Evolutionary conservation across 2,329 filamentous ascomycete species (phyloP).

Genomic region (Fusarium haematococcum): DNA sequence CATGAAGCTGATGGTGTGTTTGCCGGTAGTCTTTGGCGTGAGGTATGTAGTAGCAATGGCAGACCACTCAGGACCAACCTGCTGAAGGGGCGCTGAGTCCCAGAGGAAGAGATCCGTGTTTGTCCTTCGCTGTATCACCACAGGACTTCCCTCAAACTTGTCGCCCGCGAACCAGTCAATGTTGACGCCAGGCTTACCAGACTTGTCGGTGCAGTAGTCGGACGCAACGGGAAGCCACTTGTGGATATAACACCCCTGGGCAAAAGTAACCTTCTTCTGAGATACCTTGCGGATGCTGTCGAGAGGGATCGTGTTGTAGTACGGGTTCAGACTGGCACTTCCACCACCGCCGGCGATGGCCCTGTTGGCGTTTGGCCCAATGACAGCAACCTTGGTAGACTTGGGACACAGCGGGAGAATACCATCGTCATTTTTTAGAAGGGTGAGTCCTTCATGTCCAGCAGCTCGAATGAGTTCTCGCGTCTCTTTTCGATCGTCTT

Average conservation of each 20-base stretch:
- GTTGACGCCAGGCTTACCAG: slow-evolving; percentile 69
- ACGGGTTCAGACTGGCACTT: slow-evolving; percentile 75
- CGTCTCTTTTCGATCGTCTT: slow-evolving; percentile 68
- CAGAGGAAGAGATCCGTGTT: slow-evolving; percentile 78
- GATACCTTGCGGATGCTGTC: slow-evolving; percentile 70
- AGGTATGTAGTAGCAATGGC: slow-evolving; percentile 71
- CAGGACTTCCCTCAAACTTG: slow-evolving; percentile 68
- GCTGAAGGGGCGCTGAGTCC: slow-evolving; percentile 73
- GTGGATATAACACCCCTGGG: slow-evolving; percentile 49
- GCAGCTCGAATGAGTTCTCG: slow-evolving; percentile 70
- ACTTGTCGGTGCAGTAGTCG: slow-evolving; percentile 44
- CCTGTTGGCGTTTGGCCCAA: slow-evolving; percentile 75
- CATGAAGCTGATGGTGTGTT: slow-evolving; percentile 75
- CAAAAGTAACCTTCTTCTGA: slow-evolving; percentile 68
- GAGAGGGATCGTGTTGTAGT: slow-evolving; percentile 72
- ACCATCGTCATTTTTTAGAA: slow-evolving; percentile 71
- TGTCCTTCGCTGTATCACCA: slow-evolving; percentile 67
- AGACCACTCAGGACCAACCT: slow-evolving; percentile 73
- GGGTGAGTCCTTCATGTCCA: slow-evolving; percentile 71
- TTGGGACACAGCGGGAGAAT: slow-evolving; percentile 69
- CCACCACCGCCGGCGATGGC: slow-evolving; percentile 76
- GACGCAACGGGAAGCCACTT: slow-evolving; percentile 46
- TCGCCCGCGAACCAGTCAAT: slow-evolving; percentile 76
- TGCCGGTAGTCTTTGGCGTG: slow-evolving; percentile 68
- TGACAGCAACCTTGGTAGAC: slow-evolving; percentile 71